These are phyloP conservation scores for Rhizophagus prolifer DNA, from an alignment of 192 early-diverging fungal species.

Conservation along the genomic window DNA sequence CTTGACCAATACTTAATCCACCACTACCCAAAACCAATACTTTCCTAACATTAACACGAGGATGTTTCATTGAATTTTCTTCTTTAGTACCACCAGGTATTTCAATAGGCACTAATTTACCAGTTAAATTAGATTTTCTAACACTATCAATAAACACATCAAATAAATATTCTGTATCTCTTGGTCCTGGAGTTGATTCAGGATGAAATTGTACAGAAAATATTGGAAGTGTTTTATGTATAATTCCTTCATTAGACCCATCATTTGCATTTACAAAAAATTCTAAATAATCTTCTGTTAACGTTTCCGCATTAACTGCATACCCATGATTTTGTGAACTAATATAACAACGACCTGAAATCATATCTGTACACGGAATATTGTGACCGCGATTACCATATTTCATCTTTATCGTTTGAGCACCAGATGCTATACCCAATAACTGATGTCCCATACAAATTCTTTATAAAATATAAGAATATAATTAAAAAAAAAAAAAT, in stretches of 20 bases:
- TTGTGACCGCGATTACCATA: constrained; percentile 99
- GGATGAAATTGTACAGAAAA: constrained; percentile 99
- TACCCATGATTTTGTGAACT: constrained; percentile 99
- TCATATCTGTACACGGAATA: constrained; percentile 96
- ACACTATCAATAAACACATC: constrained; percentile 88
- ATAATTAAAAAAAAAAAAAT: not conserved
- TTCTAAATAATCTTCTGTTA: constrained; percentile 76
- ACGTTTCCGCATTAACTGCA: constrained; percentile 82
- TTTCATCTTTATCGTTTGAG: constrained; percentile 92
- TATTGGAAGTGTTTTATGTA: constrained; percentile 85
- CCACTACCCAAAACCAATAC: constrained; percentile 95
- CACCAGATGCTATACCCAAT: constrained; percentile 90
- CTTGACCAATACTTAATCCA: constrained; percentile 94
- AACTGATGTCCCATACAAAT: constrained; percentile 99
- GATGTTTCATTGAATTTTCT: constrained; percentile 42
- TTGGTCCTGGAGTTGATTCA: constrained; percentile 92
- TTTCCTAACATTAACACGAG: constrained; percentile 66
- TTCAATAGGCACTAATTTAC: constrained; percentile 72
- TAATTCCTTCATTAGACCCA: constrained; percentile 97
- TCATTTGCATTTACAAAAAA: constrained; percentile 99
- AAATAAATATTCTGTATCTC: constrained; percentile 97
- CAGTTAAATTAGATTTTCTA: constrained; percentile 63
- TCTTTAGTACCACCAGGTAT: constrained; percentile 61
- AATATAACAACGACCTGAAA: constrained; percentile 96
- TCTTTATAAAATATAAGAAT: not conserved